These are phyloP conservation scores for Crithidia thermophila DNA, from an alignment of 208 protist genomes.

Conservation along the genomic window DNA sequence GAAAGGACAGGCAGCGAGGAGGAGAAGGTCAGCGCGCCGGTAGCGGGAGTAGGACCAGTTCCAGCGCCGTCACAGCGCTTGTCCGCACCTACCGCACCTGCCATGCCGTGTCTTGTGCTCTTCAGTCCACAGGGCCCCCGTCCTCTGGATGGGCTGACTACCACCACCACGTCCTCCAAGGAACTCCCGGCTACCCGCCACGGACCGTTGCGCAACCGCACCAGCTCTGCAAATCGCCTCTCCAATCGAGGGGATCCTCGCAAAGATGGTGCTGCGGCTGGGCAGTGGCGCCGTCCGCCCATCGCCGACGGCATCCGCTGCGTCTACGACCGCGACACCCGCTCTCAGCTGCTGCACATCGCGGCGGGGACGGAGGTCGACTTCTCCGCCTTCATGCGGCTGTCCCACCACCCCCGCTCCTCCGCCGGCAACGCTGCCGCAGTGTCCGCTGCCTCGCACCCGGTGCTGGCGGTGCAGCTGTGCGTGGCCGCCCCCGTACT, in stretches of 20 bases:
- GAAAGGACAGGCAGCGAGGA: no score
- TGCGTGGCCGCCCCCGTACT: slow-evolving; percentile 28
- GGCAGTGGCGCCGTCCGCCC: not conserved
- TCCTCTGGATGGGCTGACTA: slow-evolving; percentile 55
- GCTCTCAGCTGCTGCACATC: slow-evolving; percentile 78
- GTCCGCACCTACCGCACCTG: not conserved
- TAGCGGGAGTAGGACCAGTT: no score
- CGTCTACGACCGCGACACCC: slow-evolving; percentile 68
- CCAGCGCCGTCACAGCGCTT: not conserved
- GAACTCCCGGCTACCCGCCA: not conserved
- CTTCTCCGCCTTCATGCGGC: slow-evolving; percentile 43
- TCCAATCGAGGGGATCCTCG: not conserved
- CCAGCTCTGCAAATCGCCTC: not conserved
- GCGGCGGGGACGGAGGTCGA: slow-evolving; percentile 43
- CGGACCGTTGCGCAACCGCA: not conserved
- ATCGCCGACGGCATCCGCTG: slow-evolving; percentile 28
- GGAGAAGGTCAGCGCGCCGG: no score
- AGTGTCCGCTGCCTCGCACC: not conserved
- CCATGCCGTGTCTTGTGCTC: slow-evolving; percentile 46
- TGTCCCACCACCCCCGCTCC: not conserved
- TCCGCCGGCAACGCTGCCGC: not conserved
- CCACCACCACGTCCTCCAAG: slow-evolving; percentile 18
- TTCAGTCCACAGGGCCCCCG: slow-evolving; percentile 82
- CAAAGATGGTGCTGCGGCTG: not conserved
- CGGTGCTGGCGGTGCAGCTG: slow-evolving; percentile 63